A percentile compares a stretch with the other conserved stretches of the same genome.
Conservation (phyloP, 2,329 filamentous ascomycete species). For the Colletotrichum sp. region DNA sequence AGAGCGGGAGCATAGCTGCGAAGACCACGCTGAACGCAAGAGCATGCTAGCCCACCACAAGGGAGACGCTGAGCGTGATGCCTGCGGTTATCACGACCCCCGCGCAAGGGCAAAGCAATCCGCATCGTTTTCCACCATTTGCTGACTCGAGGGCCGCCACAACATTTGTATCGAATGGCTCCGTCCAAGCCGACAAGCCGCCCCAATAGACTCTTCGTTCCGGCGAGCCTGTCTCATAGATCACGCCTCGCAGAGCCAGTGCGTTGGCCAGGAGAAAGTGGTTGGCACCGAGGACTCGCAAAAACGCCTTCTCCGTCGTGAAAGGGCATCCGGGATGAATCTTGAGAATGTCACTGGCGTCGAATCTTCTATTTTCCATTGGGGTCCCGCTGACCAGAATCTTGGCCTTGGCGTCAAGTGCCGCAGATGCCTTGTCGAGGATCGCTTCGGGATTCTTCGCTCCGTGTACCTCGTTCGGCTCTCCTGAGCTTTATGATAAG, state of each 20-base stretch:
- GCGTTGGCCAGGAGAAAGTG: not conserved
- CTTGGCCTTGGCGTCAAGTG: not conserved
- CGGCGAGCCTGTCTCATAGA: not conserved
- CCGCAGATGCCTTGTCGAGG: not conserved
- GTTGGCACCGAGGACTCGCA: too few species aligned
- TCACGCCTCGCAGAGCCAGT: not conserved
- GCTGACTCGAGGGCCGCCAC: not conserved
- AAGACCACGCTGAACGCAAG: not conserved
- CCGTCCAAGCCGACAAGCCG: not conserved
- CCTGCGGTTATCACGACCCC: not conserved
- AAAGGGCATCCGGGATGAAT: not conserved
- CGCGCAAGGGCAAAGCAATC: not conserved
- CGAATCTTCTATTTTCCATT: not conserved
- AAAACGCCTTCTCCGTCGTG: not conserved
- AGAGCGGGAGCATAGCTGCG: not conserved
- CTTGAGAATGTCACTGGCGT: not conserved
- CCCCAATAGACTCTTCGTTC: not conserved
- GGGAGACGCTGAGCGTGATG: not conserved
- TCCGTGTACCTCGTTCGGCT: not conserved
- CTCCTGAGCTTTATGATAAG: not conserved
- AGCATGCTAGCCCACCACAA: not conserved
- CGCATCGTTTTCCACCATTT: not conserved
- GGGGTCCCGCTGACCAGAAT: not conserved
- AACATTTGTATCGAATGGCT: not conserved
- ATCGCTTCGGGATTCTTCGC: not conserved